Conservation (phyloP, 2,329 filamentous ascomycete species). For the Chrysosporium keratinophilum region DNA sequence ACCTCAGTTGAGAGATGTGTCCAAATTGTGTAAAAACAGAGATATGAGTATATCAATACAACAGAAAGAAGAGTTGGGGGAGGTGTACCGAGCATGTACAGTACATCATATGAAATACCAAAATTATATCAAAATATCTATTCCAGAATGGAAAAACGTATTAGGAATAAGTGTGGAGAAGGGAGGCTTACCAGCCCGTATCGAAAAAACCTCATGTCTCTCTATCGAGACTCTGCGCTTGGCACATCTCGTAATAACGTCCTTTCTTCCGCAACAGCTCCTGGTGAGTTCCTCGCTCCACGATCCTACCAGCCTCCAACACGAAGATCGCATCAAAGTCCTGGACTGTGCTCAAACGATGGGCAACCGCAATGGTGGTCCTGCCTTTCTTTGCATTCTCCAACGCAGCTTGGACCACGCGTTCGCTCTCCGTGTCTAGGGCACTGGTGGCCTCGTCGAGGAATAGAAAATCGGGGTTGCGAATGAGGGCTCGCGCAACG, state of each 20-base stretch:
- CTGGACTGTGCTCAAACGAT: constrained; percentile 76
- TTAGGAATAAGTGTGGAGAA: background rate
- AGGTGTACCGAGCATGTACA: too few species aligned
- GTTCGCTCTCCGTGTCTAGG: constrained; percentile 31
- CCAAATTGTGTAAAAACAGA: background rate
- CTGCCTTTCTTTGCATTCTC: constrained; percentile 54
- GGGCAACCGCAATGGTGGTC: constrained; percentile 82
- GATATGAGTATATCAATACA: background rate
- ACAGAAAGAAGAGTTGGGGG: background rate
- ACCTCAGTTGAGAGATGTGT: background rate
- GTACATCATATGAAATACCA: background rate
- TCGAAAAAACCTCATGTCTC: constrained; percentile 5
- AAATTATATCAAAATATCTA: background rate
- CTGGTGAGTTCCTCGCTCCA: constrained; percentile 33
- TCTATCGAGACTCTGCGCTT: constrained; percentile 18
- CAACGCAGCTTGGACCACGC: constrained; percentile 25
- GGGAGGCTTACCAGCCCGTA: too few species aligned
- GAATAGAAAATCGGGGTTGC: constrained; percentile 31
- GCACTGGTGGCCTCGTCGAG: constrained; percentile 38
- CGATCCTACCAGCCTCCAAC: constrained; percentile 31
- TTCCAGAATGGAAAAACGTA: background rate
- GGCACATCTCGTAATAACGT: constrained; percentile 26
- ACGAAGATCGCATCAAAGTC: constrained; percentile 76
- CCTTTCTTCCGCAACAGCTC: constrained; percentile 28
- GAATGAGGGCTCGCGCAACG: constrained; percentile 35